Percentiles rank a stretch among this genome's conserved stretches.
These are phyloP conservation scores for Populus hybrid DNA, from an alignment of 441 rosid genomes.

Conservation along the genomic window DNA sequence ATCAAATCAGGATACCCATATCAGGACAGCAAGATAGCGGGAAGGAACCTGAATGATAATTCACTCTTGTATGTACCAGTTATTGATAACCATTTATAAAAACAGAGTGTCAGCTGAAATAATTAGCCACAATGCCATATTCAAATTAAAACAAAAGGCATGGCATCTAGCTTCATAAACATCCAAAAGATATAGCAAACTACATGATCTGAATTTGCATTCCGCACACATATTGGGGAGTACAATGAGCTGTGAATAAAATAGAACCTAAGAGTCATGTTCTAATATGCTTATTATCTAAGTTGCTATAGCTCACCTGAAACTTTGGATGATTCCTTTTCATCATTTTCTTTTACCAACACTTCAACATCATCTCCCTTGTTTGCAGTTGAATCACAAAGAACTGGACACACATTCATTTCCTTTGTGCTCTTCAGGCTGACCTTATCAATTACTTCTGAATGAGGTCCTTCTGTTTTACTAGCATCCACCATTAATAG, in stretches of 20 bases:
- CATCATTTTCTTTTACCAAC: conserved; percentile 33
- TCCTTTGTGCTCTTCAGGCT: conserved; percentile 26
- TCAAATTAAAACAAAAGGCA: neutral
- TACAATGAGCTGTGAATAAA: neutral
- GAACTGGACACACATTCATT: conserved; percentile 27
- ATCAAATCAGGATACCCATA: neutral
- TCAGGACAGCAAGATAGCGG: neutral
- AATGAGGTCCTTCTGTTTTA: conserved; percentile 34
- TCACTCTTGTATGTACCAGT: neutral
- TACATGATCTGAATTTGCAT: neutral
- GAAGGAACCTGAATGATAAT: neutral
- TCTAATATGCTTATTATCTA: neutral
- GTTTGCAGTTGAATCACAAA: conserved; percentile 29
- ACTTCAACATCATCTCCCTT: conserved; percentile 32
- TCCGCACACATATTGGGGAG: neutral
- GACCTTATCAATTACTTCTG: conserved; percentile 23
- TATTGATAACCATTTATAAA: neutral
- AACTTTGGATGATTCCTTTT: conserved; percentile 25
- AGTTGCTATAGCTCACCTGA: conserved; percentile 46
- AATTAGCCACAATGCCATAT: neutral
- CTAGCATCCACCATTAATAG: conserved; percentile 30
- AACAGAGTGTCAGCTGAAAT: neutral
- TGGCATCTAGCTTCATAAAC: neutral
- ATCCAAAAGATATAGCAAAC: neutral
- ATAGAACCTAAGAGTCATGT: neutral